Conservation (phyloP, 768 basidiomycete species). For the Polyporus arcularius region DNA sequence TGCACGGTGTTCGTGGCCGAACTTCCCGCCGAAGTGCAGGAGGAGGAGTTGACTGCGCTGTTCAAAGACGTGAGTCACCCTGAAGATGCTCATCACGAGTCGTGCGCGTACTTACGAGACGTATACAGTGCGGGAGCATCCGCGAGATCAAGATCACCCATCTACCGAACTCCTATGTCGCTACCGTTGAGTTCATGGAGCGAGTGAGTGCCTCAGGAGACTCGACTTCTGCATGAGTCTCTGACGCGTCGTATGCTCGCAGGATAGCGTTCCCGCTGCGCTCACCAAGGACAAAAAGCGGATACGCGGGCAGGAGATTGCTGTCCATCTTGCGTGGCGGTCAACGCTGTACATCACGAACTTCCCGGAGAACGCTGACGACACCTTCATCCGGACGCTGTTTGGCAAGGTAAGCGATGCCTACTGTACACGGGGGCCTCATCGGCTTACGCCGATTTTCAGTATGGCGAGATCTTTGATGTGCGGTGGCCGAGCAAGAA, state of each 20-base stretch:
- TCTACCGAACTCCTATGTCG: slow-evolving; percentile 61
- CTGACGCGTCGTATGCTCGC: slow-evolving; percentile 1
- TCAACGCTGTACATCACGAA: slow-evolving; percentile 96
- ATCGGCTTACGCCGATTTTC: not conserved
- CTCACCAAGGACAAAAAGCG: slow-evolving; percentile 95
- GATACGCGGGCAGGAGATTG: slow-evolving; percentile 70
- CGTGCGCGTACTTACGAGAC: not conserved
- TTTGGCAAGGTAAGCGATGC: slow-evolving; percentile 67
- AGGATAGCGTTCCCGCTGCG: slow-evolving; percentile 84
- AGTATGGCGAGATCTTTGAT: slow-evolving; percentile 93
- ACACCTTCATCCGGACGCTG: slow-evolving; percentile 68
- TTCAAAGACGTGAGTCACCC: slow-evolving; percentile 79
- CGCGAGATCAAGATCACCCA: slow-evolving; percentile 82
- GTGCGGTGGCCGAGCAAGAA: slow-evolving; percentile 99
- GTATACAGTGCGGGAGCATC: slow-evolving; percentile 77
- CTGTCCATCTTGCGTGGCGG: slow-evolving; percentile 89
- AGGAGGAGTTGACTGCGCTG: slow-evolving; percentile 66
- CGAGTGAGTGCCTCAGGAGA: slow-evolving; percentile 42
- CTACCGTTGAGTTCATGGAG: slow-evolving; percentile 85
- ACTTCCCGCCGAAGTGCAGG: slow-evolving; percentile 54
- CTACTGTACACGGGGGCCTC: not conserved
- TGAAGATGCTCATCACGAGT: not conserved
- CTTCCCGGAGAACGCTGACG: slow-evolving; percentile 86
- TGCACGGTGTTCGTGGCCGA: slow-evolving; percentile 87
- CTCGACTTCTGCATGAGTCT: too few relatives aligned